Base-by-base conservation (phyloP, 192 early-diverging fungal species). In the Coemansia sp. region DNA sequence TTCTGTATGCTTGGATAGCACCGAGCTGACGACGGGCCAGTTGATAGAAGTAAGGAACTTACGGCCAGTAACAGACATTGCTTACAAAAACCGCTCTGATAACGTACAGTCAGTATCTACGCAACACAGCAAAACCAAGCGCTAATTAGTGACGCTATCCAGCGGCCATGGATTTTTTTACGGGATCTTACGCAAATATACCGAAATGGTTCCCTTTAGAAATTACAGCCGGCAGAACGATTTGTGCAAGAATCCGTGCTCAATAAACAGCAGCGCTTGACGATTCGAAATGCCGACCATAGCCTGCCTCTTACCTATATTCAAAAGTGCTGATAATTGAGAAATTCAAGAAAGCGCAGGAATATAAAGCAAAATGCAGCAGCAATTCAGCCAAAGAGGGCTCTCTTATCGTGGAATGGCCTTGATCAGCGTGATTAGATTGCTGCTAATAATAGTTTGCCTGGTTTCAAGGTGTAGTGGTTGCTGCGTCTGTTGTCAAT, bases 11-110 rank as follows among this genome's bases (percentile, higher is more conserved):
- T 91, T 85, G 5, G 84, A 80, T 34, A 96, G 84, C 68, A 90
- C 91, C 20, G 88, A 86, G 71, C 85, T 86, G 71, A 99, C 76
- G 69, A 90, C 90, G 63, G 90, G 76, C 92, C 93, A 99, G 88
- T 97, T 93, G 72, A 99, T 87, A 61, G 87, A 87, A 51, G 77
- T 79, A 62, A 88, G 86, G 67, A 90, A 88, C 62, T 86, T 84
- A 65, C 84, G 77, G 46, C 85, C 76, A 61, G 85, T 67, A 36
- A 79, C 61, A 39, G 78, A 81, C 78, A 81, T 81, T 61, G 31
- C 40, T 43, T 35, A 31, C 31, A 4, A 31, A 31, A 31, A 31
- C 31, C 31, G 4, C 31, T 31, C 31, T 31, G 31, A 31, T 31
- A 31, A 31, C 31, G 31, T 31, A 31, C 46, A 59, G 28, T 62